Percentiles rank a stretch among this genome's conserved stretches.
phyloP scores from a whole-genome alignment of 371 early-diverging fungal species.

The Rhizopus microsporus region DNA sequence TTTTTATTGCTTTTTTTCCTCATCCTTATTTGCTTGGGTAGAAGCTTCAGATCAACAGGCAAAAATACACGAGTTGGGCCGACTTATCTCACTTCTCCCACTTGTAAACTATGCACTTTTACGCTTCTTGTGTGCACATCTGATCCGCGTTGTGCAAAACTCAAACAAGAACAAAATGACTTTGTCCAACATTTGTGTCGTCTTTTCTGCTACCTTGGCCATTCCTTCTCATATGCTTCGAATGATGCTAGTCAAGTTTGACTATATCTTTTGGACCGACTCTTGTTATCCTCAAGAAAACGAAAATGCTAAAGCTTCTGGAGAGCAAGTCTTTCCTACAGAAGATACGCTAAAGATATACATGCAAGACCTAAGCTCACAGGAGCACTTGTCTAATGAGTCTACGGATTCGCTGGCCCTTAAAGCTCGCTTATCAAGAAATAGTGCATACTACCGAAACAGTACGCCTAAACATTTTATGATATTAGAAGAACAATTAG shows the following conservation, averaged over 20 bases:
- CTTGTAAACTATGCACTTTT: constrained; percentile 86
- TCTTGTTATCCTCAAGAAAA: neutral
- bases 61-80: constrained; percentile 74
- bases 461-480: constrained; percentile 47
- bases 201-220: constrained; percentile 91
- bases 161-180: constrained; percentile 92
- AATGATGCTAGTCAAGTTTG: constrained; percentile 86
- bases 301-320: neutral
- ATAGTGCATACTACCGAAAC: constrained; percentile 49
- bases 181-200: constrained; percentile 90
- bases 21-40: constrained; percentile 13
- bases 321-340: neutral
- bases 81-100: constrained; percentile 79
- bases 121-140: constrained; percentile 84
- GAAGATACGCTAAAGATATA: constrained; percentile 13
- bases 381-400: neutral
- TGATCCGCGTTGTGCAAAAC: constrained; percentile 84
- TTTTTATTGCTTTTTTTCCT: neutral
- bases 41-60: constrained; percentile 73
- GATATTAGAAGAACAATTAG: constrained; percentile 38
- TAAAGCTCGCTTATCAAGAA: constrained; percentile 36
- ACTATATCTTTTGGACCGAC: constrained; percentile 77
- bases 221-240: constrained; percentile 90
- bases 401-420: neutral
- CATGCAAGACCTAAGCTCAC: constrained; percentile 10